These are phyloP conservation scores for Leccinum sublutescens DNA, from an alignment of 768 basidiomycete genomes.

Conservation along the genomic window DNA sequence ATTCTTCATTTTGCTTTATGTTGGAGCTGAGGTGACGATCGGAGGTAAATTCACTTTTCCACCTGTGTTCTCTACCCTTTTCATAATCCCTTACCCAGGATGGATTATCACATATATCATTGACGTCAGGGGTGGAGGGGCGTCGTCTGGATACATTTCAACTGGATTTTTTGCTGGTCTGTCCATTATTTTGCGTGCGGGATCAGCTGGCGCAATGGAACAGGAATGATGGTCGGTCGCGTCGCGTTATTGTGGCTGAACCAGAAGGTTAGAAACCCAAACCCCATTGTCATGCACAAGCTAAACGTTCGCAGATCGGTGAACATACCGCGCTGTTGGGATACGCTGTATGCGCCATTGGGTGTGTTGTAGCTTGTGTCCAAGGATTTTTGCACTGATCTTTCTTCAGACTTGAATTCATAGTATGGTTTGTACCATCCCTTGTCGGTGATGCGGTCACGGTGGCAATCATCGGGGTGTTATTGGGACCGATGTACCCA, in stretches of 20 bases:
- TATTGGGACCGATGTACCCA: conserved; percentile 77
- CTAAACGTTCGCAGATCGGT: conserved; percentile 26
- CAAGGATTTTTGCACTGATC: neutral
- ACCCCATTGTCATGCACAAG: neutral
- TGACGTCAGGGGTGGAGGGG: conserved; percentile 41
- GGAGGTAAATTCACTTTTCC: conserved; percentile 35
- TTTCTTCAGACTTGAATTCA: conserved; percentile 51
- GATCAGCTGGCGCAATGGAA: neutral
- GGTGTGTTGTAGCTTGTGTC: neutral
- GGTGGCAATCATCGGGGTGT: conserved; percentile 59
- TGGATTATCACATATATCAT: conserved; percentile 67
- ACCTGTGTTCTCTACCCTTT: neutral
- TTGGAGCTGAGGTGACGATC: conserved; percentile 52
- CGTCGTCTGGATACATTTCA: conserved; percentile 47
- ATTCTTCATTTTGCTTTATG: conserved; percentile 45
- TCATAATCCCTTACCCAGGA: conserved; percentile 33
- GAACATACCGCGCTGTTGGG: conserved; percentile 29
- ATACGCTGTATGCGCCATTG: conserved; percentile 33
- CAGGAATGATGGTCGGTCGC: conserved; percentile 31
- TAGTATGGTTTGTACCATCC: conserved; percentile 69
- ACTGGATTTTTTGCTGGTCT: conserved; percentile 37
- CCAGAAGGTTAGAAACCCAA: conserved; percentile 16
- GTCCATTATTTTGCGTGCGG: neutral
- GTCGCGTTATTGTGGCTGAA: conserved; percentile 30
- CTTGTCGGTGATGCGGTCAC: conserved; percentile 63